phyloP scores from a whole-genome alignment of 345 rosid genomes.

The Iberis pinnata region DNA sequence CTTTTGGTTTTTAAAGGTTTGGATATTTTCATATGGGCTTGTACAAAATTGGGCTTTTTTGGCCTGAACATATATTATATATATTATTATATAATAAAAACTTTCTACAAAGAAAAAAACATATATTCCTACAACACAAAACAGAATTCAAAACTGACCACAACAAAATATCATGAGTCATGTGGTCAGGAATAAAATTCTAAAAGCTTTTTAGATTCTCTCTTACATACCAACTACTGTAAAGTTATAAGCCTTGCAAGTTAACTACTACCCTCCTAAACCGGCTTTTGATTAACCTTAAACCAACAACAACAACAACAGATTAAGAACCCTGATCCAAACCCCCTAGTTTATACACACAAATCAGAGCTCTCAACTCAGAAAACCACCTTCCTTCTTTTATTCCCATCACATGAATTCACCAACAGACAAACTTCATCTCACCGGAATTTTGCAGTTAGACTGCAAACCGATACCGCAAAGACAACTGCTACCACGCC shows the following conservation, averaged over 20 bases:
- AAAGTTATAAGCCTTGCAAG: not conserved
- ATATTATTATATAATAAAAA: no score
- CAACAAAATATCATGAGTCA: not conserved
- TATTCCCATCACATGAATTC: not conserved
- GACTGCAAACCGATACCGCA: constrained; percentile 27
- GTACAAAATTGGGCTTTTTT: no score
- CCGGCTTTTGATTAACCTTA: not conserved
- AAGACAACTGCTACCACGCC: constrained; percentile 34
- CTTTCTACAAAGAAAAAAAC: no score
- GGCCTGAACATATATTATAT: no score
- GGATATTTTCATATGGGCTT: no score
- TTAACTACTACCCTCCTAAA: constrained; percentile 16
- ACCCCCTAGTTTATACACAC: constrained; percentile 12
- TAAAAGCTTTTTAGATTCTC: not conserved
- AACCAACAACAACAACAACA: constrained; percentile 4
- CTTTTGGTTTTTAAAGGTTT: no score
- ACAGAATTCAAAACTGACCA: not conserved
- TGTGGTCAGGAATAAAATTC: constrained; percentile 3
- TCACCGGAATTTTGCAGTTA: constrained; percentile 8
- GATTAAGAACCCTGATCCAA: constrained; percentile 5
- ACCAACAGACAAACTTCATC: not conserved
- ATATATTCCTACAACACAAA: not conserved
- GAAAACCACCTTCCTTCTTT: not conserved
- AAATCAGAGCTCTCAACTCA: not conserved
- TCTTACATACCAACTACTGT: constrained; percentile 8